Evolutionary conservation across 108 stramenopile genomes (phyloP), one percentile per base, ranked within the genome.

Genomic region (Fragilariopsis cylindrus): DNA sequence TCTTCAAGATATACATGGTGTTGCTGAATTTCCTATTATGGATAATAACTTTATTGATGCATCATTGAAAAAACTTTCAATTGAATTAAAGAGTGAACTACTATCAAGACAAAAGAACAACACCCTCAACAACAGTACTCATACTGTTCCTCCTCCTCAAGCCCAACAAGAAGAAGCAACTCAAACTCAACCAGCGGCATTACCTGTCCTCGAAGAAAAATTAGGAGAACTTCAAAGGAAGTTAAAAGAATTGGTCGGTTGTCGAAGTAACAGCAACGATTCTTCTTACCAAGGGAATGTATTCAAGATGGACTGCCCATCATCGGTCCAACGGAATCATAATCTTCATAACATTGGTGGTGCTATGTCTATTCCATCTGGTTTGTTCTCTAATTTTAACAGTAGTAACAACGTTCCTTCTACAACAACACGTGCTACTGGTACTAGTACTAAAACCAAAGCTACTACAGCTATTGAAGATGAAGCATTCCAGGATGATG

Each of bases 1-100:
- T 1, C 44, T 78, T 18, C 57, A 72, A 55, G 77, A 78, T 39
- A 52, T 78, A 6, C 77, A 78, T 49, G 71, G 71, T 9, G 71
- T 78, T 49, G 69, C 70, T 39, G 70, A 70, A 30, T 30, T 30
- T 30, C 30, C 30, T 63, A 15, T 60, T 15, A 44, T 65, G 16
- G 53, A 49, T 16, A 60, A 5, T 11, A 21, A 12, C 7, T 50
- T 70, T 47, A 5, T 68, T 3, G 21, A 68, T 13, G 48, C 16
- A 30, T 68, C n/a, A 3, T 18, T 68, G 5, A 7, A 68, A 39
- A 52, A 68, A 68, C 4, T 68, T 16, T 6, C 48, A 19, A 48
- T 50, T 44, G 49, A 68, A 52, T 8, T 68, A 13, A 18, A 6
- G 18, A 63, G 40, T 21, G 60, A 9, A 9, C n/a, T 60, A 30